Base-by-base conservation (phyloP, 108 stramenopile genomes). In the Skeletonema menzelii region DNA sequence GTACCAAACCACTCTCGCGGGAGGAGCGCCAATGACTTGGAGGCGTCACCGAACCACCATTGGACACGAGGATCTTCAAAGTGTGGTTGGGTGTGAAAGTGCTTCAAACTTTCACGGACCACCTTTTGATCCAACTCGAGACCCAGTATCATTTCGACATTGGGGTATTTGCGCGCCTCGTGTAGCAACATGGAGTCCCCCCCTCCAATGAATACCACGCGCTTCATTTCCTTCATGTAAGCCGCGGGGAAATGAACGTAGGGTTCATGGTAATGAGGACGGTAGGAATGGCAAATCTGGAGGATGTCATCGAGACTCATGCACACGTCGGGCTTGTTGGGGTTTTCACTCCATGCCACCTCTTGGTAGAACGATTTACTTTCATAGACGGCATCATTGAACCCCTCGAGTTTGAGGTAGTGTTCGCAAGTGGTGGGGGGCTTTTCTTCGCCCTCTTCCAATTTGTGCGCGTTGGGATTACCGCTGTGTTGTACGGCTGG, bases 21-120 rank as follows among this genome's bases (percentile, higher is more conserved):
- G 24, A 95, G 77, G 67, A 95, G 56, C 5, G 87, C 59, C 24
- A 95, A 67, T 59, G 81, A 85, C 81, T 93, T 95, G 55, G 94
- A 77, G 1, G 94, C 94, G 69, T 95, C 94, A 14, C 94, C 94
- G 63, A 86, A 95, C 94, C 94, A 95, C 94, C 94, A 95, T 76
- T 93, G 85, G 1, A 95, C 94, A 27, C 87, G 84, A 26, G 83
- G 80, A 65, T 92, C 85, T 49, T 95, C 91, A 72, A 89, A 94
- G 61, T 94, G 92, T 12, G 92, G 86, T 64, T 88, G 90, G 4
- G 90, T 85, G 17, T 77, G 71, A 46, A 91, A 88, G 70, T 90
- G 86, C 69, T 88, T 91, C 80, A 89, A 87, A 26, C 80, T 75
- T 40, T 85, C 82, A 13, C 92, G 69, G 0, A 85, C 84, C 7